Conservation (phyloP, 345 rosid species). For the Combretum micranthum region DNA sequence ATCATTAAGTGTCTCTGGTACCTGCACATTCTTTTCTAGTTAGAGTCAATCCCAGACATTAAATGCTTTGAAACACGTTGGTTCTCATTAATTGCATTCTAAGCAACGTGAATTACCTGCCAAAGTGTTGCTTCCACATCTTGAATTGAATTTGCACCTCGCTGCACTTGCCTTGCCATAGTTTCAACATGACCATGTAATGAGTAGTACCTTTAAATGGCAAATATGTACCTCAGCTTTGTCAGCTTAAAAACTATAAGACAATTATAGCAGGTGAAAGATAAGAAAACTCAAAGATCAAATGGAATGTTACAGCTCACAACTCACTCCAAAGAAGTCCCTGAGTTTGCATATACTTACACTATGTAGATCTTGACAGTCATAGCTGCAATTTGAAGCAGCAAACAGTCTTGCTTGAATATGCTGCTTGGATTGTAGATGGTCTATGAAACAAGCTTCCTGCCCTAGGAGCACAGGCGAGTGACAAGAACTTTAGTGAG, state of each 20-base stretch:
- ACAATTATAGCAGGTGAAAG: neutral
- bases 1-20: slow-evolving; percentile 66
- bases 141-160: slow-evolving; percentile 63
- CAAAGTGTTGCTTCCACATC: slow-evolving; percentile 91
- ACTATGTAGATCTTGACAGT: slow-evolving; percentile 56
- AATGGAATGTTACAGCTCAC: neutral
- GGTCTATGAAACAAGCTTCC: no score
- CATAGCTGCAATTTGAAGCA: slow-evolving; percentile 24
- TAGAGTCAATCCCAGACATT: neutral
- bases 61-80: neutral
- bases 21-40: slow-evolving; percentile 23
- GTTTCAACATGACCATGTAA: slow-evolving; percentile 78
- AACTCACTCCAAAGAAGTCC: neutral
- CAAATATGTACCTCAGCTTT: neutral
- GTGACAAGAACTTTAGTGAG: no score
- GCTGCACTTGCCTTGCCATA: slow-evolving; percentile 80
- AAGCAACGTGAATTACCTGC: slow-evolving; percentile 40
- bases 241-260: no score
- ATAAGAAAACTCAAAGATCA: neutral
- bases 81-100: neutral
- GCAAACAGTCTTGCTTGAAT: slow-evolving; percentile 6
- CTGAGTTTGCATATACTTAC: slow-evolving; percentile 26
- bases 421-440: neutral
- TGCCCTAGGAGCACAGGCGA: no score
- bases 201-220: slow-evolving; percentile 54